phyloP scores from a whole-genome alignment of 2,329 filamentous ascomycete species.

The Eutypa lata region DNA sequence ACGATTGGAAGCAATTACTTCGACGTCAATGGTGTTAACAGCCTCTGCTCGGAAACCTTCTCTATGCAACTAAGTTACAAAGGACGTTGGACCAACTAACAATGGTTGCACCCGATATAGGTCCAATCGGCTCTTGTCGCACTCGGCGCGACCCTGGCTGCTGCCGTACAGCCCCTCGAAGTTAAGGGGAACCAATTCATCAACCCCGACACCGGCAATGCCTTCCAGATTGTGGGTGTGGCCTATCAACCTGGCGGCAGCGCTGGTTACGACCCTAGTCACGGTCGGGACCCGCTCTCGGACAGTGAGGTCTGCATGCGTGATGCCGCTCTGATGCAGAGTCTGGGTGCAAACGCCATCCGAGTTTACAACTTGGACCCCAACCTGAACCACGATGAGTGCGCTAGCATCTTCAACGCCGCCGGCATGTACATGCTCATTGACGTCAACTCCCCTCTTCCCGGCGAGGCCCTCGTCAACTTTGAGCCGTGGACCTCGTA shows the following conservation, averaged over 20 bases:
- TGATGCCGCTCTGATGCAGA: constrained; percentile 64
- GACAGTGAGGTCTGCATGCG: constrained; percentile 56
- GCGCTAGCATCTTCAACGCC: constrained; percentile 65
- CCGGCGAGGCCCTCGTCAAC: constrained; percentile 55
- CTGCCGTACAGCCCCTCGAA: constrained; percentile 55
- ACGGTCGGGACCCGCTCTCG: constrained; percentile 58
- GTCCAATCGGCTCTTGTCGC: constrained; percentile 47
- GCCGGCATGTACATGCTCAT: constrained; percentile 68
- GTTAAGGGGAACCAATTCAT: constrained; percentile 58
- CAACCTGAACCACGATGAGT: constrained; percentile 63
- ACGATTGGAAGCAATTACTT: too few species aligned
- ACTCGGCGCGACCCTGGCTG: constrained; percentile 49
- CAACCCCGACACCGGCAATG: constrained; percentile 54
- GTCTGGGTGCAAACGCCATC: constrained; percentile 63
- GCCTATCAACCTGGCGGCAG: constrained; percentile 69
- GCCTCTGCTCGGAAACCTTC: too few species aligned
- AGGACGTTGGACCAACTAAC: neutral
- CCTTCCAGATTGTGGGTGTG: constrained; percentile 64
- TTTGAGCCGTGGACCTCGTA: constrained; percentile 57
- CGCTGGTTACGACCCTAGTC: constrained; percentile 54
- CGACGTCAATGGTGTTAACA: too few species aligned
- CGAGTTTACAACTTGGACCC: constrained; percentile 69
- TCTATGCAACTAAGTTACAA: neutral
- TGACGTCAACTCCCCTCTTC: constrained; percentile 64
- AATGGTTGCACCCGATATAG: constrained; percentile 23